Evolutionary conservation across 1,284 basidiomycete genomes (phyloP).

Genomic region (Calocybe gambosa): DNA sequence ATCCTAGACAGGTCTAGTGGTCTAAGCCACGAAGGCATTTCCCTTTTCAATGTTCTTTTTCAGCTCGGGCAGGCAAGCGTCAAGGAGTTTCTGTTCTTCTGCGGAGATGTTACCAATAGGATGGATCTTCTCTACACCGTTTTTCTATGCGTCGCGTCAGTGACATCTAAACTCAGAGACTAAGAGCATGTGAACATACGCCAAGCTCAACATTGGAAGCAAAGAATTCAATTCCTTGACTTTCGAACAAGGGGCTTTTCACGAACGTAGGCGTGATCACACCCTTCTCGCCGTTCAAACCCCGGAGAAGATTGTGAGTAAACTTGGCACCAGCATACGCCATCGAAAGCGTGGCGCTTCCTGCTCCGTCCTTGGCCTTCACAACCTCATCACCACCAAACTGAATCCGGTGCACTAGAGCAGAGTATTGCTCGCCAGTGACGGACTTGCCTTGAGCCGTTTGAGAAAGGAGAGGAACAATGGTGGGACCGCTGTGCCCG

Average conservation of each 20-base stretch:
- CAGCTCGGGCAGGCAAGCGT: slow-evolving; percentile 85
- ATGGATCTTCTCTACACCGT: slow-evolving; percentile 90
- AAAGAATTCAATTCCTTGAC: slow-evolving; percentile 86
- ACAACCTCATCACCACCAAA: slow-evolving; percentile 92
- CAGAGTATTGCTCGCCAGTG: slow-evolving; percentile 61
- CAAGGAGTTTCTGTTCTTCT: slow-evolving; percentile 83
- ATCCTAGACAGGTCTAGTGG: too few relatives aligned
- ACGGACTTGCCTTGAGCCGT: slow-evolving; percentile 55
- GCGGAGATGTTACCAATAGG: slow-evolving; percentile 71
- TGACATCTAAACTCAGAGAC: slow-evolving; percentile 11
- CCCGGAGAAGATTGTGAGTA: slow-evolving; percentile 76
- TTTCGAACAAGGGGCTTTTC: slow-evolving; percentile 78
- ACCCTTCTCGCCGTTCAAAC: slow-evolving; percentile 82
- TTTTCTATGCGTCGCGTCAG: slow-evolving; percentile 39
- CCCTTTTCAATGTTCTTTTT: slow-evolving; percentile 98
- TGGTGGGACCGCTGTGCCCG: slow-evolving; percentile 95
- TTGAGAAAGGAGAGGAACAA: slow-evolving; percentile 93
- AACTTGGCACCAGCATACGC: slow-evolving; percentile 93
- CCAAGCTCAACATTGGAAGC: slow-evolving; percentile 88
- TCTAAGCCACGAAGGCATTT: slow-evolving; percentile 64
- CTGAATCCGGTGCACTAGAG: slow-evolving; percentile 83
- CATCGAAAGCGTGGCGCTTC: slow-evolving; percentile 89
- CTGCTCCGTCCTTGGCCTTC: slow-evolving; percentile 85
- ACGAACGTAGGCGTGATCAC: slow-evolving; percentile 85
- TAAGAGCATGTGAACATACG: slow-evolving; percentile 42